These are phyloP conservation scores for Hypoxylon sp. DNA, from an alignment of 2,329 filamentous ascomycete species.

Conservation along the genomic window DNA sequence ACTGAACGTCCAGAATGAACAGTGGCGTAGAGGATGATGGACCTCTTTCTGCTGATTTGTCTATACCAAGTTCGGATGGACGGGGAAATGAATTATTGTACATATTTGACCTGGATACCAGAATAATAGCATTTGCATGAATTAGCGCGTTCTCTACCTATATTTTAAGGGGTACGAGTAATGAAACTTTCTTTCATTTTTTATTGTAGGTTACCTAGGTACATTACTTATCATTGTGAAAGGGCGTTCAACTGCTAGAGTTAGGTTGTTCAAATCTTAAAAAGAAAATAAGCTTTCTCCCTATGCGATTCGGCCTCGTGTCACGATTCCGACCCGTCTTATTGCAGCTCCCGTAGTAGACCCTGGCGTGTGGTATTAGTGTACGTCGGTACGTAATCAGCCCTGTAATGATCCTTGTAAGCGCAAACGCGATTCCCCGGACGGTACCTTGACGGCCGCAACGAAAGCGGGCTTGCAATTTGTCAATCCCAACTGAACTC, in stretches of 20 bases:
- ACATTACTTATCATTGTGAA: neutral
- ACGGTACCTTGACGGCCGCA: conserved; percentile 39
- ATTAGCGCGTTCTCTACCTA: neutral
- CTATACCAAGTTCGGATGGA: conserved; percentile 10
- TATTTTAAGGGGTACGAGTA: neutral
- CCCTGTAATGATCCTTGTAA: conserved; percentile 43
- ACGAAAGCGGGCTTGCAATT: conserved; percentile 22
- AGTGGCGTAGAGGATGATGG: conserved; percentile 4
- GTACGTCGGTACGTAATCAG: conserved; percentile 34
- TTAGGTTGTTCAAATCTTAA: no score
- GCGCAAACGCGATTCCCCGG: conserved; percentile 37
- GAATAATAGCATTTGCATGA: conserved; percentile 29
- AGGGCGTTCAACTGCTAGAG: neutral
- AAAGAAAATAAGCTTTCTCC: neutral
- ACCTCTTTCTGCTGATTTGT: conserved; percentile 10
- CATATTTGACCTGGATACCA: conserved; percentile 30
- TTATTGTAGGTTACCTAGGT: no score
- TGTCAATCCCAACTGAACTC: conserved; percentile 29
- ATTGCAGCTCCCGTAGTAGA: conserved; percentile 4
- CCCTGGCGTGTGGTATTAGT: neutral
- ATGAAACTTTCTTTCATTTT: no score
- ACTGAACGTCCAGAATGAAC: conserved; percentile 65
- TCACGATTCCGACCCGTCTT: conserved; percentile 13
- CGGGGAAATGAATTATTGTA: conserved; percentile 28
- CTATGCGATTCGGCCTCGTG: conserved; percentile 18